Base-by-base conservation (phyloP, 805 yeast genomes). In the Lipomyces yamadae region DNA sequence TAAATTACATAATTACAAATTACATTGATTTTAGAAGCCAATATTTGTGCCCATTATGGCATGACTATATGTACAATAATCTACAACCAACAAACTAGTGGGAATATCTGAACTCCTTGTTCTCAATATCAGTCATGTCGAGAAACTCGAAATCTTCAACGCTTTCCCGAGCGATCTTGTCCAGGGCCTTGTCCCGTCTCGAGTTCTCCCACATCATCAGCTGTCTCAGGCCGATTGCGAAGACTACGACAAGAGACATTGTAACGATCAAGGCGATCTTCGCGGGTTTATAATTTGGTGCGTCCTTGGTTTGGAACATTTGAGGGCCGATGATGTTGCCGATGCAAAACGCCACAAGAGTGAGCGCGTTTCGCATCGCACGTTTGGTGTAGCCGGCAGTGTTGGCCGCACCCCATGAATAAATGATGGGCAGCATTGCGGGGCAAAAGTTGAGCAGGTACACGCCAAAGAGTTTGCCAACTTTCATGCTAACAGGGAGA, bases 351-450 rank as follows among this genome's bases (percentile, higher is more conserved):
- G 86, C 88, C 66, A 89, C 81, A 76, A 89, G 81, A 58, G 83
- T 83, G 45, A 87, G 75, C 4, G 88, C 88, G 62, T 85, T 84
- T 34, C 85, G 82, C 4, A 86, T 82, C 70, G 86, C 81, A 72
- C 88, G 86, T 76, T 90, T 90, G n/a, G 93, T 88, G 69, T 86
- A 84, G 11, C 95, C 95, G 1, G 92, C 87, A 84, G 66, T 82
- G 85, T 86, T 24, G 86, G 81, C 72, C 4, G 60, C 57, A 18
- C 53, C 57, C 65, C 65, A 59, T 6, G 58, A 30, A 57, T 62
- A 62, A 29, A 62, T 53, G 34, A 62, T 39, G 8, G 65, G 65
- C 11, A 62, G 18, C 65, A 60, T 59, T 10, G 65, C 65, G 0
- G 65, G 65, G 54, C 65, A 60, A 24, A 58, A 62, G 65, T 62